These are phyloP conservation scores for Neofusicoccum laricinum DNA, from an alignment of 2,329 filamentous ascomycete species.

Conservation along the genomic window DNA sequence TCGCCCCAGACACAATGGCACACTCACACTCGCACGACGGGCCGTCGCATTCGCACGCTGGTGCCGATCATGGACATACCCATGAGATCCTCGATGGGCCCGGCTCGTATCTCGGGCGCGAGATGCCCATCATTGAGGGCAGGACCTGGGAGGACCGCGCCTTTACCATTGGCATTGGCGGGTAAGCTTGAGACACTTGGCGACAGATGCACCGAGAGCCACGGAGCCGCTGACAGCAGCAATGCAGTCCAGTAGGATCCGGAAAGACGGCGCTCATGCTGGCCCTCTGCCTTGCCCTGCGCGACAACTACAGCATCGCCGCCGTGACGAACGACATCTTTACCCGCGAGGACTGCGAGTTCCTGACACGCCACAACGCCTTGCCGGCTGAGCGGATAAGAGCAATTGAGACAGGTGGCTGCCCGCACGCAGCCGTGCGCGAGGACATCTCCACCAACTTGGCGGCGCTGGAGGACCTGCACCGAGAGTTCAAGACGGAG, in stretches of 20 bases:
- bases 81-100: conserved; percentile 95
- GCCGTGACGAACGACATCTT: conserved; percentile 99
- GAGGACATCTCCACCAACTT: conserved; percentile 96
- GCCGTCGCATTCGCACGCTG: conserved; percentile 41
- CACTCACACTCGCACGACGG: conserved; percentile 53
- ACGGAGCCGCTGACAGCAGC: conserved; percentile 66
- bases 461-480: conserved; percentile 84
- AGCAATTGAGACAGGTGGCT: conserved; percentile 96
- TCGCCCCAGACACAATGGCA: background rate
- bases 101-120: conserved; percentile 81
- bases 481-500: conserved; percentile 75
- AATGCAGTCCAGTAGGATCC: conserved; percentile 79
- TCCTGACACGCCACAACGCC: conserved; percentile 82
- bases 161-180: conserved; percentile 97
- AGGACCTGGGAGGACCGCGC: conserved; percentile 84
- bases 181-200: conserved; percentile 54
- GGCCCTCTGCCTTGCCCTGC: conserved; percentile 80
- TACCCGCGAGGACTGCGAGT: conserved; percentile 95
- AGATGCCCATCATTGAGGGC: conserved; percentile 90
- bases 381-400: conserved; percentile 80
- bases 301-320: conserved; percentile 78
- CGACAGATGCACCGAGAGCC: too few species aligned
- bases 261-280: conserved; percentile 98
- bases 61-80: conserved; percentile 81
- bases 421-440: conserved; percentile 92